Evolutionary conservation across 2,329 filamentous ascomycete genomes (phyloP).

Genomic region (Ascochyta pisi): DNA sequence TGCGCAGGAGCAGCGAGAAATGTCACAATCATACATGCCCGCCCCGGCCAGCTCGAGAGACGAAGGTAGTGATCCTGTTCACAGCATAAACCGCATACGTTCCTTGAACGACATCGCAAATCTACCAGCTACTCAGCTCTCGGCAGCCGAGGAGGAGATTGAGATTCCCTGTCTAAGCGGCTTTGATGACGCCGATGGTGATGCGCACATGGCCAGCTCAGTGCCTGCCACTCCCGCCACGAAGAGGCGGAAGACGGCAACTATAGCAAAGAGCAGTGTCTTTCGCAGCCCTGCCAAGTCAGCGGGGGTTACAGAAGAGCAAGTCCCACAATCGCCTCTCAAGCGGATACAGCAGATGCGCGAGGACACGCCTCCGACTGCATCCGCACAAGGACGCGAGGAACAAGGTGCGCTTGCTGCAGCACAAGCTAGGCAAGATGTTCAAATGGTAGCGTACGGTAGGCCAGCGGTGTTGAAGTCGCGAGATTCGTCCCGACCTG

Average conservation of each 20-base stretch:
- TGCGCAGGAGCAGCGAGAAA: slow-evolving; percentile 49
- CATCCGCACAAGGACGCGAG: slow-evolving; percentile 40
- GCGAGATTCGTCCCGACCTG: slow-evolving; percentile 20
- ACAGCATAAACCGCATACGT: slow-evolving; percentile 23
- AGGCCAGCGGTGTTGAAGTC: slow-evolving; percentile 36
- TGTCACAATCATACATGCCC: slow-evolving; percentile 26
- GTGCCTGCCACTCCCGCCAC: slow-evolving; percentile 33
- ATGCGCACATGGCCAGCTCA: slow-evolving; percentile 32
- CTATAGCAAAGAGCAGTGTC: slow-evolving; percentile 28
- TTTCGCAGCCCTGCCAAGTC: slow-evolving; percentile 28
- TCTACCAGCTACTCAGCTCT: slow-evolving; percentile 42
- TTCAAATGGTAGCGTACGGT: slow-evolving; percentile 20
- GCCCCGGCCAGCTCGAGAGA: slow-evolving; percentile 24
- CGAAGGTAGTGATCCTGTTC: slow-evolving; percentile 23
- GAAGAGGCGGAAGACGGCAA: slow-evolving; percentile 43
- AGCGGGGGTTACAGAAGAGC: slow-evolving; percentile 16
- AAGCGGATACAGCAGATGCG: slow-evolving; percentile 31
- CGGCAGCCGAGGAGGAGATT: slow-evolving; percentile 39
- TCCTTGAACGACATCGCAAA: slow-evolving; percentile 48
- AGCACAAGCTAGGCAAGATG: slow-evolving; percentile 26
- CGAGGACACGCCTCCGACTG: slow-evolving; percentile 27
- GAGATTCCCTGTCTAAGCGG: slow-evolving; percentile 45
- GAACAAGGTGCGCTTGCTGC: slow-evolving; percentile 45
- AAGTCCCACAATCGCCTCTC: slow-evolving; percentile 19
- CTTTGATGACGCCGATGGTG: slow-evolving; percentile 42